Base-by-base conservation (phyloP, 2,329 filamentous ascomycete genomes). In the Stemphylium lycopersici region DNA sequence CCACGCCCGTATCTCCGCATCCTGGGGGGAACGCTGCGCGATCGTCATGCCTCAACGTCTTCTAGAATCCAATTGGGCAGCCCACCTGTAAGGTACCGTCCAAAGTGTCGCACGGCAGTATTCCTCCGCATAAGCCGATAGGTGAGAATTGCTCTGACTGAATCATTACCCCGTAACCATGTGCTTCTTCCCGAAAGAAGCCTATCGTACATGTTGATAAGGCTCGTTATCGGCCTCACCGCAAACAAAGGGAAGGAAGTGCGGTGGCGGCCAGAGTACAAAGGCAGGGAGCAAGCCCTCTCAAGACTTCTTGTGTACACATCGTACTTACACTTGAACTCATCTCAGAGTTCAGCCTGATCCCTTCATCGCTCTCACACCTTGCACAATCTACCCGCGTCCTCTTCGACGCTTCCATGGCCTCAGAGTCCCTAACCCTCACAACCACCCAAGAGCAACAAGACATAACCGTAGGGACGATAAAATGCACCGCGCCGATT, bases 401-500 rank as follows among this genome's bases (percentile, higher is more conserved):
- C 24, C 13, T 42, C 40, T 46, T 42, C 31, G 43, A 40, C 34
- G 49, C 20, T 45, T 52, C 51, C 53, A 62, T 63, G 61, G 61
- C 58, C 56, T 52, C 56, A 29, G 55, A 62, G 31, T 56, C 59
- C 13, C 38, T 51, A n/a, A 37, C 59, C 24, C 46, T 57, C 15
- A 65, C 55, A 29, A 56, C 44, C 37, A 57, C 48, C 37, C 41
- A 63, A 52, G 49, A 63, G 37, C 52, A 55, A 38, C 48, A 57
- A 39, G 58, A 65, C 48, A 58, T 63, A 20, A 63, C 65, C n/a
- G 52, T 66, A 44, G 65, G 66, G 18, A 70, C 62, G 6, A 71
- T 71, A 49, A 72, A 67, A 61, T 67, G 68, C 43, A 73, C 73
- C n/a, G 74, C 76, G 24, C 72, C 75, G 26, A 74, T 77, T 46